A percentile compares a stretch with the other conserved stretches of the same genome.
phyloP scores from a whole-genome alignment of 2,329 filamentous ascomycete species.

The Neophaeococcomyces mojaviensis region DNA sequence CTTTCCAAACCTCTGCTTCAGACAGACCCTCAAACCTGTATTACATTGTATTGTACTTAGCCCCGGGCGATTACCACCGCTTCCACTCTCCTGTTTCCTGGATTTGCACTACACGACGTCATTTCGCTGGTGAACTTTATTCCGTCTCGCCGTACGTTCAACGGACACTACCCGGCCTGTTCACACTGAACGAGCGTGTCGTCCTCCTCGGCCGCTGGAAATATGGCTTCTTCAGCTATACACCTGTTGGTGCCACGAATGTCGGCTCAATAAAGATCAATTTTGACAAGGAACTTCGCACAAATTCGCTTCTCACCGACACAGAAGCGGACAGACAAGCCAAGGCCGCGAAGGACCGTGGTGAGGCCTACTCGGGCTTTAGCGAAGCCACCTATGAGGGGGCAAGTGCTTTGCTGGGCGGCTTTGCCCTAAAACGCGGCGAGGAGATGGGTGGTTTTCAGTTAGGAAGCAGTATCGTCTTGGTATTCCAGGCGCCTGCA shows the following conservation, averaged over 20 bases:
- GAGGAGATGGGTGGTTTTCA: constrained; percentile 99
- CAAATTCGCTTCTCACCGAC: constrained; percentile 86
- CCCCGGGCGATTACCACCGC: constrained; percentile 94
- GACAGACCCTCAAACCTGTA: constrained; percentile 61
- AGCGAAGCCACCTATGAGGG: constrained; percentile 80
- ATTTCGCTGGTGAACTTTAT: constrained; percentile 94
- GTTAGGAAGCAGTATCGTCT: constrained; percentile 85
- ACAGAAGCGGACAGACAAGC: constrained; percentile 83
- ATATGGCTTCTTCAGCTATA: constrained; percentile 95
- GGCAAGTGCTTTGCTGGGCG: constrained; percentile 69
- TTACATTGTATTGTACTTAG: constrained; percentile 92
- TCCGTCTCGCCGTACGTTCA: constrained; percentile 93
- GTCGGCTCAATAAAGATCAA: constrained; percentile 96
- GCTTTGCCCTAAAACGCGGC: constrained; percentile 74
- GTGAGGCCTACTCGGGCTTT: constrained; percentile 82
- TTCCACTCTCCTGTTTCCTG: constrained; percentile 94
- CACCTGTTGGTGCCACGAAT: constrained; percentile 92
- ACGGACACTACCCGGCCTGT: constrained; percentile 82
- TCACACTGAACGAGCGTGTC: constrained; percentile 93
- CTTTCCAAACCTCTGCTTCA: constrained; percentile 51
- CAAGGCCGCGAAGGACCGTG: constrained; percentile 65
- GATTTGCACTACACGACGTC: constrained; percentile 90
- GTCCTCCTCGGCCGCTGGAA: constrained; percentile 91
- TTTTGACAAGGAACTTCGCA: constrained; percentile 87
- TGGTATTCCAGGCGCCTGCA: constrained; percentile 91